A percentile compares a stretch with the other conserved stretches of the same genome.
phyloP scores from a whole-genome alignment of 2,329 filamentous ascomycete species.

The Ophioceras dolichostomum region DNA sequence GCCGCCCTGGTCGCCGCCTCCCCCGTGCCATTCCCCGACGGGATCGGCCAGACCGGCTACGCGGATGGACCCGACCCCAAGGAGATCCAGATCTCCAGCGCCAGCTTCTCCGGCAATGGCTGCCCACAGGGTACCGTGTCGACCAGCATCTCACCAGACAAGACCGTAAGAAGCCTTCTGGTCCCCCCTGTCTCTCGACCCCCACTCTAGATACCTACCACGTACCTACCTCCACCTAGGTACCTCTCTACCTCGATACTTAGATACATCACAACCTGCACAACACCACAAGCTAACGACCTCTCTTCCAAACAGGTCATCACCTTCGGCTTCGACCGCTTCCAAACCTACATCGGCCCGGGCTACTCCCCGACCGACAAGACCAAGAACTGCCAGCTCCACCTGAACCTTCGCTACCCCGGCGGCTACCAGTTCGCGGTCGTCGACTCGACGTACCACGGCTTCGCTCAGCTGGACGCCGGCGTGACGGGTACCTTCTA shows the following conservation, averaged over 20 bases:
- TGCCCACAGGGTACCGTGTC: slow-evolving; percentile 30
- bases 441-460: slow-evolving; percentile 34
- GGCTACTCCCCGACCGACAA: slow-evolving; percentile 20
- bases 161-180: slow-evolving; percentile 17
- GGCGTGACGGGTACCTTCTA: slow-evolving; percentile 30
- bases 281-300: neutral
- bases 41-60: slow-evolving; percentile 7
- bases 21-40: slow-evolving; percentile 16
- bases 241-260: neutral
- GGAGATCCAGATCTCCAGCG: slow-evolving; percentile 26
- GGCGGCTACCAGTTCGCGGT: slow-evolving; percentile 33
- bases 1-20: slow-evolving; percentile 22
- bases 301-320: slow-evolving; percentile 18
- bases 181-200: neutral
- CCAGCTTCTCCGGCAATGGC: slow-evolving; percentile 29
- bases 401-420: slow-evolving; percentile 31
- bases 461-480: slow-evolving; percentile 30
- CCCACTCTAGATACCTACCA: neutral
- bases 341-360: slow-evolving; percentile 35
- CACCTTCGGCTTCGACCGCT: slow-evolving; percentile 32
- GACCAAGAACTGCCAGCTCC: slow-evolving; percentile 35
- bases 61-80: slow-evolving; percentile 23
- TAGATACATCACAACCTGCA: no score
- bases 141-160: slow-evolving; percentile 27
- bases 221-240: neutral